These are phyloP conservation scores for Kwoniella mangroviensis DNA, from an alignment of 768 basidiomycete species.

Conservation along the genomic window DNA sequence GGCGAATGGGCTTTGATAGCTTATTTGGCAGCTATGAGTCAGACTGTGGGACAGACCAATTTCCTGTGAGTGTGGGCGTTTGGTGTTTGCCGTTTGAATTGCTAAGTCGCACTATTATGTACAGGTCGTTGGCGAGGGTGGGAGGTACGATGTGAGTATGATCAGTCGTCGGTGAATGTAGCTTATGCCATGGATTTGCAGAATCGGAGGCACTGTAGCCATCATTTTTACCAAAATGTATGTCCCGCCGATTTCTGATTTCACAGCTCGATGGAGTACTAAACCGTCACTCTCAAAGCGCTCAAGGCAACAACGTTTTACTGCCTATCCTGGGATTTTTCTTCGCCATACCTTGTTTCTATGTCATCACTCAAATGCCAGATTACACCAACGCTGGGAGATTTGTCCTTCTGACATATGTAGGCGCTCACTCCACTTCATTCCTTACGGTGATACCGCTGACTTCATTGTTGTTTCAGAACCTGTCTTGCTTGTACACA, in stretches of 20 bases:
- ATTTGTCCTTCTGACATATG: constrained; percentile 49
- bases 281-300: constrained; percentile 48
- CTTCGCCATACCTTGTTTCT: constrained; percentile 86
- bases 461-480: constrained; percentile 62
- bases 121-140: constrained; percentile 69
- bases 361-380: constrained; percentile 69
- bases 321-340: constrained; percentile 80
- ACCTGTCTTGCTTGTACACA: constrained; percentile 73
- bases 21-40: constrained; percentile 62
- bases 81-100: too few species aligned
- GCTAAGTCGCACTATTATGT: too few species aligned
- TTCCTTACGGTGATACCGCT: constrained; percentile 51
- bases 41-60: constrained; percentile 71
- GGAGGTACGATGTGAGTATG: constrained; percentile 76
- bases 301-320: constrained; percentile 73
- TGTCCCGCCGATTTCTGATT: not conserved
- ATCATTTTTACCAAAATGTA: constrained; percentile 21
- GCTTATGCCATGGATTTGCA: not conserved
- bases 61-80: constrained; percentile 63
- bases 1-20: constrained; percentile 98
- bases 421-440: constrained; percentile 14
- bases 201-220: constrained; percentile 20
- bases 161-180: not conserved
- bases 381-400: constrained; percentile 47
- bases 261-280: not conserved